Evolutionary conservation across 2,329 filamentous ascomycete species (phyloP).

Genomic region (Tolypocladium nubicola): DNA sequence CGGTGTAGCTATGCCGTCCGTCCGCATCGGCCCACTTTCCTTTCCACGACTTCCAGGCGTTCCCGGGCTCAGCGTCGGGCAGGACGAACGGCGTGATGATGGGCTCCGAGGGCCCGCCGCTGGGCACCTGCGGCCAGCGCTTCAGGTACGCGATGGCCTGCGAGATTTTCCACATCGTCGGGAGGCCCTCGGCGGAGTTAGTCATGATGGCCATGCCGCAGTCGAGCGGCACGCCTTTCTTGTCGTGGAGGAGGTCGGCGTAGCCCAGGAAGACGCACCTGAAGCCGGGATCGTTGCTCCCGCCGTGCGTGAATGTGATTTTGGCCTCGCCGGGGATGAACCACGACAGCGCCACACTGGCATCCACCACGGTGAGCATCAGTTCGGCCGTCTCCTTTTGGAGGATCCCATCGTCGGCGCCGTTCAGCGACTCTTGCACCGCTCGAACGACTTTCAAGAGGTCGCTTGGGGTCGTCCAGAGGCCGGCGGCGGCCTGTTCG

Average conservation of each 20-base stretch:
- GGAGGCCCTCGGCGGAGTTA: conserved; percentile 5
- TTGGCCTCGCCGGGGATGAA: conserved; percentile 2
- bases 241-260: neutral
- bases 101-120: neutral
- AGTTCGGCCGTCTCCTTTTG: conserved; percentile 2
- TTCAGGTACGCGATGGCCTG: neutral
- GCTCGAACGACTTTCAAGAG: conserved; percentile 8
- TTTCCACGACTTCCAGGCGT: neutral
- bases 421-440: conserved; percentile 8
- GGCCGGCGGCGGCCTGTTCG: conserved; percentile 7
- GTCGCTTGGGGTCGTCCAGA: conserved; percentile 13
- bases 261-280: conserved; percentile 7
- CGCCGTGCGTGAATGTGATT: conserved; percentile 8
- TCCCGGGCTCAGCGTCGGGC: neutral
- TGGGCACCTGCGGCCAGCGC: neutral
- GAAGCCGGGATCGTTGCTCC: conserved; percentile 9
- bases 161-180: neutral
- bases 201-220: conserved; percentile 11
- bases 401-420: conserved; percentile 5
- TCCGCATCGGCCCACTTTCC: neutral
- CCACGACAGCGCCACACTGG: conserved; percentile 8
- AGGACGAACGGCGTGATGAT: neutral
- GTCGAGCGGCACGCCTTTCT: conserved; percentile 3
- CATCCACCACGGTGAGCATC: conserved; percentile 8
- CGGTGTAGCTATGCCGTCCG: neutral